Evolutionary conservation across 441 rosid genomes (phyloP).

Genomic region (Erodium texanum): DNA sequence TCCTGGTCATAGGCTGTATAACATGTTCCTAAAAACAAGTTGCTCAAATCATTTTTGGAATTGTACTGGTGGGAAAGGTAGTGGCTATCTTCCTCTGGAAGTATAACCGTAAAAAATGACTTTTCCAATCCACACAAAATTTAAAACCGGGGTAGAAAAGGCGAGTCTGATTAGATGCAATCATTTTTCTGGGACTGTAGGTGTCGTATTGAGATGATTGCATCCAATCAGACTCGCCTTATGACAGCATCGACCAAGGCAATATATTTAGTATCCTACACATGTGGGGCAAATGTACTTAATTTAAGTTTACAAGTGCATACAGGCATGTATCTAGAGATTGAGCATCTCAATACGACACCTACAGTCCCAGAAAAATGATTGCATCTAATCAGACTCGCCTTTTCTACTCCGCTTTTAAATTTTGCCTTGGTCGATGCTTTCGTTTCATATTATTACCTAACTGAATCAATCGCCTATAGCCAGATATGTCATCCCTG

Average conservation of each 20-base stretch:
- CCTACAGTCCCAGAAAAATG: neutral
- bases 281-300: too few relatives aligned
- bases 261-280: too few relatives aligned
- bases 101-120: neutral
- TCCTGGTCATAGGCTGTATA: neutral
- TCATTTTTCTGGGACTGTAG: neutral
- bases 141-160: neutral
- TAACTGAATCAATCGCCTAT: neutral
- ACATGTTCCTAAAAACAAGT: neutral
- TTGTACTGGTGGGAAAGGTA: neutral
- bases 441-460: neutral
- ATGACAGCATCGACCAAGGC: too few relatives aligned
- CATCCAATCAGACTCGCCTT: too few relatives aligned
- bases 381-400: neutral
- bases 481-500: neutral
- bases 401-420: neutral
- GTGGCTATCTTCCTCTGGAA: neutral
- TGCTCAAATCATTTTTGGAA: neutral
- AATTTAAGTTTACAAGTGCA: too few relatives aligned
- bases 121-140: neutral
- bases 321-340: too few relatives aligned
- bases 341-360: neutral
- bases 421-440: neutral
- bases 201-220: neutral
- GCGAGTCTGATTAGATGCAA: neutral